Percentiles rank a stretch among this genome's conserved stretches.
These are phyloP conservation scores for Hsuehochloa calcarea DNA, from an alignment of 176 grass and related monocot species.

Conservation along the genomic window DNA sequence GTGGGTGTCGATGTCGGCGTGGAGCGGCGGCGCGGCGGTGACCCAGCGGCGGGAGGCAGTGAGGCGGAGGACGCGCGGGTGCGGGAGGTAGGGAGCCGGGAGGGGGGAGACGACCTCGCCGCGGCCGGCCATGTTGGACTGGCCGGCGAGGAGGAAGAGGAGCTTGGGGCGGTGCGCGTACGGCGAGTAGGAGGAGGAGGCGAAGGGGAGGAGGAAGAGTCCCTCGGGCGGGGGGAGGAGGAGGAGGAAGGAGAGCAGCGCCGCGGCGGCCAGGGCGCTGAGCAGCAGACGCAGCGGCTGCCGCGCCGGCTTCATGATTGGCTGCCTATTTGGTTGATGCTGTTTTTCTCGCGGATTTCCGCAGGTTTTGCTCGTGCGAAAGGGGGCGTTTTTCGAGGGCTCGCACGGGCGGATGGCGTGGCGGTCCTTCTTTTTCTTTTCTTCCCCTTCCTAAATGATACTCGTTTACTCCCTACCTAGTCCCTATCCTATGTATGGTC, in stretches of 20 bases:
- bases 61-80: slow-evolving; percentile 65
- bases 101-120: slow-evolving; percentile 27
- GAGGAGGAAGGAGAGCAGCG: slow-evolving; percentile 39
- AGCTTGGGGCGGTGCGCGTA: slow-evolving; percentile 50
- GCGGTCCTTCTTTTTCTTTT: no score
- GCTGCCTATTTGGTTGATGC: no score
- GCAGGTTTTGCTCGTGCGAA: no score
- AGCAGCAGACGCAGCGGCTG: slow-evolving; percentile 35
- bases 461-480: no score
- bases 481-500: no score
- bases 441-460: no score
- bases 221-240: slow-evolving; percentile 25
- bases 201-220: slow-evolving; percentile 4
- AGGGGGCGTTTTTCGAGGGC: no score
- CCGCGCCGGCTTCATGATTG: slow-evolving; percentile 42
- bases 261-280: slow-evolving; percentile 1
- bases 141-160: slow-evolving; percentile 80
- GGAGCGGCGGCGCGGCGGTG: slow-evolving; percentile 64
- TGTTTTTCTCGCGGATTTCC: no score
- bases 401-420: no score
- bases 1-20: slow-evolving; percentile 82
- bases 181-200: slow-evolving; percentile 22
- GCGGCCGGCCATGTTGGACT: slow-evolving; percentile 97
- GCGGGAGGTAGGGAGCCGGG: slow-evolving; percentile 23
- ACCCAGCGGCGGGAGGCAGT: slow-evolving; percentile 55